A percentile compares a stretch with the other conserved stretches of the same genome.
phyloP scores from a whole-genome alignment of 139 green algal species.

The Spirogloea muscicola region DNA sequence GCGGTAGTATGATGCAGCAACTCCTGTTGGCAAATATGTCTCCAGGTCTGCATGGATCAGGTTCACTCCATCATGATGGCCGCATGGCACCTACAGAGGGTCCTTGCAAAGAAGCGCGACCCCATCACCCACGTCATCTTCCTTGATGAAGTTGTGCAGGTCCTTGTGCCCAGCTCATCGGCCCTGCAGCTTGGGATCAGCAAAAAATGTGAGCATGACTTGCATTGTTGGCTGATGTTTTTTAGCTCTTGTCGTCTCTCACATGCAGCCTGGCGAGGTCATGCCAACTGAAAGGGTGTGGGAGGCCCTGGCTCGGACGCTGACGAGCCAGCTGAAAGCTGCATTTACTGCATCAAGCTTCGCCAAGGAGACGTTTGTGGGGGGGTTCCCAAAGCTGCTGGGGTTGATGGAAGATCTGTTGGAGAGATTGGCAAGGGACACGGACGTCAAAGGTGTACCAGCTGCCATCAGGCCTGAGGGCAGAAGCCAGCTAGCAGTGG shows the following conservation, averaged over 20 bases:
- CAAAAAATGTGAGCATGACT: no score
- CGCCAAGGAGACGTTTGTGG: slow-evolving; percentile 61
- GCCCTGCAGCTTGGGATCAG: no score
- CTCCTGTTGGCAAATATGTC: no score
- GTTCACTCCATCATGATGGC: slow-evolving; percentile 54
- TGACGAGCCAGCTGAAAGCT: slow-evolving; percentile 26
- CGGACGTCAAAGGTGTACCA: slow-evolving; percentile 45
- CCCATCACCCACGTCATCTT: slow-evolving; percentile 86
- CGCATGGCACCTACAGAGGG: slow-evolving; percentile 66
- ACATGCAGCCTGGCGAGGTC: slow-evolving; percentile 21
- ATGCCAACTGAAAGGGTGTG: slow-evolving; percentile 42
- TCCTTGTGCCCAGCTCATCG: no score
- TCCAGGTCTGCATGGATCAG: slow-evolving; percentile 55
- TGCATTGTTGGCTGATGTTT: no score
- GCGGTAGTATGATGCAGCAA: no score
- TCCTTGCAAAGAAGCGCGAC: slow-evolving; percentile 91
- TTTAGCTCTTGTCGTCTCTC: background rate
- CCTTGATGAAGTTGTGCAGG: slow-evolving; percentile 66
- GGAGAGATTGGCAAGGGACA: slow-evolving; percentile 64
- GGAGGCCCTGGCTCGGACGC: slow-evolving; percentile 3
- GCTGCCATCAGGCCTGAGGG: slow-evolving; percentile 53
- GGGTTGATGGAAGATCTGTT: slow-evolving; percentile 67
- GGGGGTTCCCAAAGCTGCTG: slow-evolving; percentile 71
- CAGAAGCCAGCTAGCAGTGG: slow-evolving; percentile 57
- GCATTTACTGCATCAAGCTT: slow-evolving; percentile 44